Conservation (phyloP, 1,284 basidiomycete genomes). For the Tylopilus microsporus region DNA sequence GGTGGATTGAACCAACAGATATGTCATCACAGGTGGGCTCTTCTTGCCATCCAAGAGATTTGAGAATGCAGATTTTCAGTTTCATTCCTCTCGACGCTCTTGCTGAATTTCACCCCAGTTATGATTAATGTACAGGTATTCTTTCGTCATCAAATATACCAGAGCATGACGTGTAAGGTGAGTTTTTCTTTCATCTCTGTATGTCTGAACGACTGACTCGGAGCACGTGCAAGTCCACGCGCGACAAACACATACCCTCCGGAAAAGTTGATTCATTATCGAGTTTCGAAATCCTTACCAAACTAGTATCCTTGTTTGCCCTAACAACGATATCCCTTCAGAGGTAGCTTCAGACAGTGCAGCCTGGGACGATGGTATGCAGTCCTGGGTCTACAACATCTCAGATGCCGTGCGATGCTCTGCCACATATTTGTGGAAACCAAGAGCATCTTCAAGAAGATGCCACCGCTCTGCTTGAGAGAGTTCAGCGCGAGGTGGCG, state of each 20-base stretch:
- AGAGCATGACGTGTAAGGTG: too few relatives aligned
- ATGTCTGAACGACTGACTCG: too few relatives aligned
- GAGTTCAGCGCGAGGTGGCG: constrained; percentile 31
- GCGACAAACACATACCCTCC: not conserved
- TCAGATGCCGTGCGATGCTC: constrained; percentile 15
- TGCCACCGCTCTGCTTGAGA: constrained; percentile 15
- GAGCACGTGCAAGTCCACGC: too few relatives aligned
- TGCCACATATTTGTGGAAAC: constrained; percentile 41
- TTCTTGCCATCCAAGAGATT: constrained; percentile 17
- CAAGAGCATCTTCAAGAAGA: constrained; percentile 29
- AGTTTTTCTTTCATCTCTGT: too few relatives aligned
- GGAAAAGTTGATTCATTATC: constrained; percentile 22
- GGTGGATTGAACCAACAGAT: constrained; percentile 22
- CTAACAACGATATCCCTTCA: constrained; percentile 26
- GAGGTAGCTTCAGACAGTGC: constrained; percentile 15
- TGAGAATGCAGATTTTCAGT: constrained; percentile 27
- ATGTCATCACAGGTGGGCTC: constrained; percentile 1
- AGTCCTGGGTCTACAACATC: constrained; percentile 21
- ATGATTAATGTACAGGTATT: constrained; percentile 36
- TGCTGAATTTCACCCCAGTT: constrained; percentile 28
- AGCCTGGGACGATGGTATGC: constrained; percentile 16
- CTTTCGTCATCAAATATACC: constrained; percentile 37
- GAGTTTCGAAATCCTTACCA: constrained; percentile 31
- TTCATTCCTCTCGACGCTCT: constrained; percentile 36
- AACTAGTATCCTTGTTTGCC: constrained; percentile 26